These are phyloP conservation scores for Colletotrichum truncatum DNA, from an alignment of 2,329 filamentous ascomycete species.

Conservation along the genomic window DNA sequence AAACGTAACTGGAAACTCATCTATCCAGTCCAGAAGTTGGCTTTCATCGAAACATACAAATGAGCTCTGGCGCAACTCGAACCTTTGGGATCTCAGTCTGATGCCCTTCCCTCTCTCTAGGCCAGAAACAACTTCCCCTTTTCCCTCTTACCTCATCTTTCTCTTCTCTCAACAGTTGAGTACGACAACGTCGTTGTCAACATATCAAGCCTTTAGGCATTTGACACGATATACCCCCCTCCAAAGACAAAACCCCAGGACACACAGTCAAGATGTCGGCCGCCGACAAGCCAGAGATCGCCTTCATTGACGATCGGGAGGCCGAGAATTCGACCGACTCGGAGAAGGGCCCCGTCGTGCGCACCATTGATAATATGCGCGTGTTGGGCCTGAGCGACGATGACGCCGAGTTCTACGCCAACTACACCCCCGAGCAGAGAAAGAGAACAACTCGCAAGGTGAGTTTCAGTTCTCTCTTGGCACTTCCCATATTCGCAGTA, in stretches of 20 bases:
- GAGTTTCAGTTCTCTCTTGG: background rate
- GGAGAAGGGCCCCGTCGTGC: slow-evolving; percentile 33
- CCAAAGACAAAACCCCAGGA: background rate
- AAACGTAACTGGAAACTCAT: background rate
- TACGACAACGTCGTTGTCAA: background rate
- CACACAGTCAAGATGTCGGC: slow-evolving; percentile 3
- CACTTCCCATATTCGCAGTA: too few relatives aligned
- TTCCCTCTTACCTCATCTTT: background rate
- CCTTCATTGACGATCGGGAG: slow-evolving; percentile 34
- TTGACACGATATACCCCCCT: background rate
- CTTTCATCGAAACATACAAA: slow-evolving; percentile 10
- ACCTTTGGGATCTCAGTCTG: background rate
- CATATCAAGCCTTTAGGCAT: background rate
- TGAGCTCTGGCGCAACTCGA: slow-evolving; percentile 3
- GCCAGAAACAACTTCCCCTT: slow-evolving; percentile 12
- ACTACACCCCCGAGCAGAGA: slow-evolving; percentile 33
- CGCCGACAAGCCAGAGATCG: slow-evolving; percentile 35
- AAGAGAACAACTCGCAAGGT: slow-evolving; percentile 38
- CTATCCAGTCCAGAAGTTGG: background rate
- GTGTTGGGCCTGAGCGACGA: slow-evolving; percentile 39
- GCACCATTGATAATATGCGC: slow-evolving; percentile 39
- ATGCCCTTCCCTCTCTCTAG: background rate
- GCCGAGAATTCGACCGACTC: slow-evolving; percentile 6
- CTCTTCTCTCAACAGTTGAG: background rate
- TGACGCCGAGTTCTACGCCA: slow-evolving; percentile 40